Evolutionary conservation across 139 green algal genomes (phyloP).

Genomic region (Tetratostichococcus sp.): DNA sequence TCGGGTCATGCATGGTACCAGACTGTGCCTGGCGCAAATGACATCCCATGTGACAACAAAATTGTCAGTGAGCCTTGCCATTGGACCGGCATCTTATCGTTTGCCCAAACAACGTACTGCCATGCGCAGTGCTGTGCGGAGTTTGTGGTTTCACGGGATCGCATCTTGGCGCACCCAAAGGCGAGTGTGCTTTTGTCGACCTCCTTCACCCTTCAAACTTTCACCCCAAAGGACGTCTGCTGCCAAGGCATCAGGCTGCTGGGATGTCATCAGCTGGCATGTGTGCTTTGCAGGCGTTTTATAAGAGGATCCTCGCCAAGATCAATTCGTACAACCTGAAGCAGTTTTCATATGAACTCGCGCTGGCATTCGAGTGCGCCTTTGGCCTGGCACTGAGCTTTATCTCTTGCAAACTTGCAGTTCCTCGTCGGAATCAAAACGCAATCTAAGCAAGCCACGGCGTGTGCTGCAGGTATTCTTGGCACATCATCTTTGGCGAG

Average conservation of each 20-base stretch:
- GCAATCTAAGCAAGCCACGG: background rate
- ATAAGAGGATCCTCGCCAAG: background rate
- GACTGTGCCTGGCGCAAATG: too few relatives aligned
- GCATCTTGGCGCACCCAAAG: slow-evolving; percentile 12
- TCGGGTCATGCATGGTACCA: too few relatives aligned
- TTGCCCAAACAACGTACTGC: too few relatives aligned
- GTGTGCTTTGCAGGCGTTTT: background rate
- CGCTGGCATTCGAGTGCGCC: background rate
- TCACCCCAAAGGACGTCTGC: too few relatives aligned
- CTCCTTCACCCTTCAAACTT: too few relatives aligned
- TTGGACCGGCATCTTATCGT: too few relatives aligned
- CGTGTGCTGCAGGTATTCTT: slow-evolving; percentile 1
- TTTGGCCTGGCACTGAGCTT: background rate
- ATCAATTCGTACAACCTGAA: background rate
- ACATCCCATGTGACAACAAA: too few relatives aligned
- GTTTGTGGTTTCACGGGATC: slow-evolving; percentile 18
- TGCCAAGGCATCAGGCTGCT: too few relatives aligned
- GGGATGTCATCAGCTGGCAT: background rate
- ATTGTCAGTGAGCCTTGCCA: too few relatives aligned
- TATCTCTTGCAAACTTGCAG: background rate
- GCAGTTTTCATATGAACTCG: background rate
- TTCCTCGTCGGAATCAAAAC: background rate
- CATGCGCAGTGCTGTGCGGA: slow-evolving; percentile 19
- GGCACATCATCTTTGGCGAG: slow-evolving; percentile 29
- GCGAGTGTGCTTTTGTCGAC: too few relatives aligned